Conservation (phyloP, 352 stramenopile species). For the Phytophthora pini region DNA sequence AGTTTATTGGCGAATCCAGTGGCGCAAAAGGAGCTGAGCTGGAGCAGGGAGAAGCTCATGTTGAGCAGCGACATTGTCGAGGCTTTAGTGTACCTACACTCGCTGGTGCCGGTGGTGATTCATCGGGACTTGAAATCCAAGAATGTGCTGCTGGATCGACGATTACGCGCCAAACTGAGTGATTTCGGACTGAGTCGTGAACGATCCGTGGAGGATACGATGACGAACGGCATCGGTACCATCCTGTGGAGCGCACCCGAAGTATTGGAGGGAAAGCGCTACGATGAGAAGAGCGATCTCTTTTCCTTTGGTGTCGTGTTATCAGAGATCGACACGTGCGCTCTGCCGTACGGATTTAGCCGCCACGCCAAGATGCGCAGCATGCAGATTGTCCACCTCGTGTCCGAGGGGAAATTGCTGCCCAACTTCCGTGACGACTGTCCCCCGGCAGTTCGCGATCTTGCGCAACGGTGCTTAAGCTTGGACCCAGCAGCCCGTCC, state of each 20-base stretch:
- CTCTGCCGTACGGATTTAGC: constrained; percentile 73
- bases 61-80: constrained; percentile 73
- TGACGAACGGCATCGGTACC: constrained; percentile 81
- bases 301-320: constrained; percentile 81
- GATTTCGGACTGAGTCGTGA: constrained; percentile 79
- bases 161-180: constrained; percentile 70
- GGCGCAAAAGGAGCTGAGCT: constrained; percentile 54
- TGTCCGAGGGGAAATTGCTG: constrained; percentile 77
- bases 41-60: constrained; percentile 62
- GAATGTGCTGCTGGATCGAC: constrained; percentile 71
- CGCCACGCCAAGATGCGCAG: constrained; percentile 74
- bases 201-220: constrained; percentile 71
- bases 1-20: constrained; percentile 47
- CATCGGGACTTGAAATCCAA: constrained; percentile 82
- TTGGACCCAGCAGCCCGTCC: constrained; percentile 67
- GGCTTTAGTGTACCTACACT: constrained; percentile 77
- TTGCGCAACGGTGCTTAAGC: constrained; percentile 68
- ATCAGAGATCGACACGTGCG: constrained; percentile 80
- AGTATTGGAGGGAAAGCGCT: constrained; percentile 73
- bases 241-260: constrained; percentile 80
- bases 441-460: constrained; percentile 51
- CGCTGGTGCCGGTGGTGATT: constrained; percentile 67
- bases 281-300: constrained; percentile 82
- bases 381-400: constrained; percentile 86
- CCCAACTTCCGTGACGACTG: constrained; percentile 77